Evolutionary conservation across 345 rosid species (phyloP), one percentile per base, ranked within the genome.

Genomic region (Citrus sinensis): DNA sequence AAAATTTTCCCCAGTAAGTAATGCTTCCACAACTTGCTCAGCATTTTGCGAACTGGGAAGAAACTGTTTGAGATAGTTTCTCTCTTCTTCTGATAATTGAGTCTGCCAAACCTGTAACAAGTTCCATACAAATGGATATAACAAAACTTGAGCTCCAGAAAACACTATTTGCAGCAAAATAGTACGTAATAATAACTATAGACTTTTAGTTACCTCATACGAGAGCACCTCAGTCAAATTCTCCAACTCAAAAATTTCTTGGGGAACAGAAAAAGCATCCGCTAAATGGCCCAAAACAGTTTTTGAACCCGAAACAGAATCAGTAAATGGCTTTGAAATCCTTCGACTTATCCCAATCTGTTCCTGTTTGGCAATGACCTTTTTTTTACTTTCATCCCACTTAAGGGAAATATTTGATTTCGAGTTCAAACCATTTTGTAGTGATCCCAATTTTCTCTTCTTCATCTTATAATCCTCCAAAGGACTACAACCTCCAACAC

Each of bases 331-430:
- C 84, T 88, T 92, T 81, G 90, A 83, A 84, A 87, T 89, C 79
- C 95, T 94, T 72, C 75, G 62, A 78, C 90, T 87, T 49, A 96
- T 51, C 32, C 94, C 97, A 84, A 96, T 82, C 84, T 96, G 99
- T 55, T 91, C 98, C 91, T 76, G 90, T 86, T 84, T 96, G 72
- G 99, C 92, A 61, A 94, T 87, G 39, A 96, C 98, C 75, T 76
- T 86, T 60, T 84, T 90, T 66, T 75, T 73, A 68, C 76, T 86
- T 54, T 84, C 83, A 72, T 96, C 95, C 99, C 99, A 96, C 87
- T 91, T 90, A 34, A 96, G 97, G 81, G 89, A 89, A 78, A 94
- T 90, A 67, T 86, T 93, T 80, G 91, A 89, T 80, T 90, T 90
- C 0, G 86, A 56, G 80, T 84, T 88, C 79, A 86, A 81, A 66